phyloP scores from a whole-genome alignment of 495 filamentous ascomycete species.

The Annulohypoxylon moriforme region DNA sequence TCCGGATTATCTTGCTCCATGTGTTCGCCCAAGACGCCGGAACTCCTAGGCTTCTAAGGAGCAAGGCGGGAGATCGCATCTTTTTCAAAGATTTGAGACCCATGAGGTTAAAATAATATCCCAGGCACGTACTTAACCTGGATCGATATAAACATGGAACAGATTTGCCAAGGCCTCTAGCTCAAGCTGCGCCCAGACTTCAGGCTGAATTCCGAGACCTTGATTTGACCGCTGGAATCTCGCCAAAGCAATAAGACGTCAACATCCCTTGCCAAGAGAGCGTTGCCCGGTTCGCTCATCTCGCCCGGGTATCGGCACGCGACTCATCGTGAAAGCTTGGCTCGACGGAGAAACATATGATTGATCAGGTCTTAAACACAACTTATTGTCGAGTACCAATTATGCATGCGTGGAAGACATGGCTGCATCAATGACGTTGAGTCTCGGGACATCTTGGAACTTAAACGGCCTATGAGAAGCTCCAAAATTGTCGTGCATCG shows the following conservation, averaged over 20 bases:
- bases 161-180: constrained; percentile 38
- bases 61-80: not conserved
- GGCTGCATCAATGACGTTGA: not conserved
- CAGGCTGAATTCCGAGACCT: constrained; percentile 3
- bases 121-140: not conserved
- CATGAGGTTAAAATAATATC: constrained; percentile 18
- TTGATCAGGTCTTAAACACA: not conserved
- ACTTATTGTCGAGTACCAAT: not conserved
- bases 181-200: not conserved
- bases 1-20: constrained; percentile 27
- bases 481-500: not conserved
- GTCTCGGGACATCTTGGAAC: not conserved
- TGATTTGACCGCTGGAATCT: constrained; percentile 23
- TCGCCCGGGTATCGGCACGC: constrained; percentile 31
- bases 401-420: not conserved
- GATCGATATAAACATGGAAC: constrained; percentile 16
- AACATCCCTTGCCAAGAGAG: constrained; percentile 25
- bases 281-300: constrained; percentile 13
- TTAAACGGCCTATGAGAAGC: not conserved
- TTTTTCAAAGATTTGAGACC: constrained; percentile 8
- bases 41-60: not conserved
- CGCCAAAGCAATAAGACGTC: constrained; percentile 16
- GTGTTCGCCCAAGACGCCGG: constrained; percentile 1
- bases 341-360: not conserved
- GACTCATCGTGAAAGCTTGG: not conserved